Conservation (phyloP, 352 stramenopile species). For the Phytophthora hybrid region DNA sequence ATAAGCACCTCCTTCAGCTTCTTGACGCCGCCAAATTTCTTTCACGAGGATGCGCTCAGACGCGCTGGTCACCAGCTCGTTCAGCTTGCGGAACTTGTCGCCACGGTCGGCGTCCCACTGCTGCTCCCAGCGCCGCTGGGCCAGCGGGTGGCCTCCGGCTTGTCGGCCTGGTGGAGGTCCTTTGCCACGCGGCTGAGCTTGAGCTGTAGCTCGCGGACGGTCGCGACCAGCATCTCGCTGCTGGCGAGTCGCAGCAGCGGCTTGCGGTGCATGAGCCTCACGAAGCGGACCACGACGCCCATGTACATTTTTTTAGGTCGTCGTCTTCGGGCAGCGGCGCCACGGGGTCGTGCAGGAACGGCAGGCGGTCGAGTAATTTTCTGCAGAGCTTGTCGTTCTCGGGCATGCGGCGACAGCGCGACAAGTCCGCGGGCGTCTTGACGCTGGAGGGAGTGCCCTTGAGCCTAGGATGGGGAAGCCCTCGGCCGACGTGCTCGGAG, state of each 20-base stretch:
- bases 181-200: conserved; percentile 17
- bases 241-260: conserved; percentile 25
- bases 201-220: conserved; percentile 15
- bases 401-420: conserved; percentile 10
- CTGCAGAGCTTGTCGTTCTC: conserved; percentile 9
- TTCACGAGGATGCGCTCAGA: conserved; percentile 22
- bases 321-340: conserved; percentile 44
- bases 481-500: not conserved
- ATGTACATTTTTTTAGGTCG: conserved; percentile 39
- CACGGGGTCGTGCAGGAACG: conserved; percentile 5
- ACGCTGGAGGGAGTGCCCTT: not conserved
- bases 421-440: conserved; percentile 5
- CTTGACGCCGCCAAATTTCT: conserved; percentile 14
- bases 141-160: not conserved
- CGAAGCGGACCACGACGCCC: conserved; percentile 8
- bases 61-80: not conserved
- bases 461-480: conserved; percentile 9
- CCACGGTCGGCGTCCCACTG: conserved; percentile 1
- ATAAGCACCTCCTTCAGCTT: conserved; percentile 25
- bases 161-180: not conserved
- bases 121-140: too few species aligned
- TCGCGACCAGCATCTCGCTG: conserved; percentile 9
- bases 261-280: conserved; percentile 11
- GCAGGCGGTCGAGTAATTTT: not conserved
- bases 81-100: conserved; percentile 11